phyloP scores from a whole-genome alignment of 2,329 filamentous ascomycete genomes.

The Apiospora marii region DNA sequence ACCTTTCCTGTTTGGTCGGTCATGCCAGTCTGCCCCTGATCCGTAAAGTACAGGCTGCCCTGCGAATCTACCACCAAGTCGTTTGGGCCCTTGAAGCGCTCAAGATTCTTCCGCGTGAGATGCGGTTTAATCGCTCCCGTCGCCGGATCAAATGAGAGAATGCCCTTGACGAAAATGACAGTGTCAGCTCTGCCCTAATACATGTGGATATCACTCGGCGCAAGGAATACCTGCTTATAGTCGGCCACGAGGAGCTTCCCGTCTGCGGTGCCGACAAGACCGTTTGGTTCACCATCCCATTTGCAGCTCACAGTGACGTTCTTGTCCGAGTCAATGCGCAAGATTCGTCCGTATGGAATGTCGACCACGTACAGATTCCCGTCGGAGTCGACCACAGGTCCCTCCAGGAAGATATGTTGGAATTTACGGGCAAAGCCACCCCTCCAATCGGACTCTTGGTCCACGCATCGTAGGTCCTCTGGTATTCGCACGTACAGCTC shows the following conservation, averaged over 20 bases:
- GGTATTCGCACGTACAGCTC: slow-evolving; percentile 47
- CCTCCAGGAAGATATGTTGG: slow-evolving; percentile 51
- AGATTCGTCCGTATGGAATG: slow-evolving; percentile 48
- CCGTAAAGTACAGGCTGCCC: slow-evolving; percentile 51
- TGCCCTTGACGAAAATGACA: slow-evolving; percentile 40
- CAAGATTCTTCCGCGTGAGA: slow-evolving; percentile 47
- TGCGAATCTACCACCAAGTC: slow-evolving; percentile 49
- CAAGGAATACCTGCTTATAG: slow-evolving; percentile 48
- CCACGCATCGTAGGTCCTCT: slow-evolving; percentile 43
- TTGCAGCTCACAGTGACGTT: slow-evolving; percentile 41
- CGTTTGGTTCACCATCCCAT: slow-evolving; percentile 53
- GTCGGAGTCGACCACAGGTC: slow-evolving; percentile 41
- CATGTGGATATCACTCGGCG: too few relatives aligned
- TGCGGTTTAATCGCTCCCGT: slow-evolving; percentile 39
- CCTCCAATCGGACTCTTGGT: slow-evolving; percentile 47
- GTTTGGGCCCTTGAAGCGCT: slow-evolving; percentile 53
- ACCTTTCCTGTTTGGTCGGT: slow-evolving; percentile 50
- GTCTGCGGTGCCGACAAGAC: slow-evolving; percentile 43
- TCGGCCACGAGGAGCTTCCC: slow-evolving; percentile 48
- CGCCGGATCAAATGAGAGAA: slow-evolving; percentile 45
- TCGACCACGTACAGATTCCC: slow-evolving; percentile 49
- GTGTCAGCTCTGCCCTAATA: not conserved
- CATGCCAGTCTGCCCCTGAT: slow-evolving; percentile 53
- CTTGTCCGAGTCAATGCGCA: slow-evolving; percentile 43
- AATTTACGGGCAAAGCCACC: slow-evolving; percentile 45